A percentile compares a stretch with the other conserved stretches of the same genome.
Evolutionary conservation across 2,329 filamentous ascomycete genomes (phyloP).

Genomic region (Pseudogymnoascus sp.): DNA sequence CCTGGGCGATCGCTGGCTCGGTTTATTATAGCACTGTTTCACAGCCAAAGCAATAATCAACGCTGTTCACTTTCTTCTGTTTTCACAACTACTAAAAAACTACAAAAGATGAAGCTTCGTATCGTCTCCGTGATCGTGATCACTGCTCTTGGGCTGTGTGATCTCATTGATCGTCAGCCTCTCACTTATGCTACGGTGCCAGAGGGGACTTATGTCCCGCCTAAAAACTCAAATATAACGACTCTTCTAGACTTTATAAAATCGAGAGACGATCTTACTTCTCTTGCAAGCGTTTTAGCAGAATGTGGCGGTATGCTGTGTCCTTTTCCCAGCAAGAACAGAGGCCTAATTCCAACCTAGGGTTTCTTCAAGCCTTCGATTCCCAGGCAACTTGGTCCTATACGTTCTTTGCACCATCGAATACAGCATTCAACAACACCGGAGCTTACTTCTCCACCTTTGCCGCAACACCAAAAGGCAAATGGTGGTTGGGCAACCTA

Average conservation of each 20-base stretch:
- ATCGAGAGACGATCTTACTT: slow-evolving; percentile 13
- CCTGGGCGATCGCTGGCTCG: background rate
- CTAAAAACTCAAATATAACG: slow-evolving; percentile 8
- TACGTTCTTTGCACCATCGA: slow-evolving; percentile 27
- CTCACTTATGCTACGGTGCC: slow-evolving; percentile 11
- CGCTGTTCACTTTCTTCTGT: background rate
- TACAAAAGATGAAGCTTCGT: slow-evolving; percentile 9
- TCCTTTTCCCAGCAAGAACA: background rate
- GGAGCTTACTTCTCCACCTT: slow-evolving; percentile 24
- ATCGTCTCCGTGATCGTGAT: background rate
- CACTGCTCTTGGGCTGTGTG: background rate
- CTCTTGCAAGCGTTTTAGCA: slow-evolving; percentile 13
- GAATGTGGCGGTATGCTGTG: slow-evolving; percentile 12
- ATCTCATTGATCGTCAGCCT: slow-evolving; percentile 8
- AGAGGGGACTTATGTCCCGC: slow-evolving; percentile 3
- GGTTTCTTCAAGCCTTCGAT: slow-evolving; percentile 25
- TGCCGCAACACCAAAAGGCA: slow-evolving; percentile 22
- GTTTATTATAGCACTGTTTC: background rate
- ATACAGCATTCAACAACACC: slow-evolving; percentile 26
- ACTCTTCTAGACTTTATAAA: slow-evolving; percentile 15
- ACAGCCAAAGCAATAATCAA: background rate
- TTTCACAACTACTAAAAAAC: background rate
- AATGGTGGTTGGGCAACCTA: slow-evolving; percentile 24
- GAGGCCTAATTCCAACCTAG: slow-evolving; percentile 11
- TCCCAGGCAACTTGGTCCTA: slow-evolving; percentile 24